phyloP scores from a whole-genome alignment of 129 eudicot species.

The Helianthus tuberosus region DNA sequence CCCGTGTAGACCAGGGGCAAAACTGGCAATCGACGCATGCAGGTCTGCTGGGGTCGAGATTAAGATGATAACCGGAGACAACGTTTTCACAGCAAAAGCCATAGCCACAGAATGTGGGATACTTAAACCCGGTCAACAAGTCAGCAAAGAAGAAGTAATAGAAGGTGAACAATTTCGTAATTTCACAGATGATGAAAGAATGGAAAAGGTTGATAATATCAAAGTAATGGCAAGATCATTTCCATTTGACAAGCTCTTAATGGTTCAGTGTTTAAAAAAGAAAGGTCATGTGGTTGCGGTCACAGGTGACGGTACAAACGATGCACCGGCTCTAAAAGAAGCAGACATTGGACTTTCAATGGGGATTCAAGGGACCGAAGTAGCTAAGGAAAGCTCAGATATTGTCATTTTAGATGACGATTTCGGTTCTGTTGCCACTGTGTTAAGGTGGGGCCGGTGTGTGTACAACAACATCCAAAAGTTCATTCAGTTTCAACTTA shows the following conservation, averaged over 20 bases:
- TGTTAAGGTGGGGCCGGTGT: constrained; percentile 80
- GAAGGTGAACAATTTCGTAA: constrained; percentile 74
- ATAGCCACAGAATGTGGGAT: constrained; percentile 90
- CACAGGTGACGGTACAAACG: constrained; percentile 86
- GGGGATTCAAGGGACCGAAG: constrained; percentile 95
- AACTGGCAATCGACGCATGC: constrained; percentile 63
- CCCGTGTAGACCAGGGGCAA: constrained; percentile 82
- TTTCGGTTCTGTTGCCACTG: constrained; percentile 70
- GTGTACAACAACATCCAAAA: constrained; percentile 86
- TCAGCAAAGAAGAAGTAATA: constrained; percentile 55
- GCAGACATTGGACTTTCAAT: constrained; percentile 90
- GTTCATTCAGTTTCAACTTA: constrained; percentile 83
- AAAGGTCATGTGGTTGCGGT: constrained; percentile 90
- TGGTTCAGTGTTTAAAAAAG: constrained; percentile 81
- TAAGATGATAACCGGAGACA: constrained; percentile 93
- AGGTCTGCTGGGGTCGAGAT: constrained; percentile 68
- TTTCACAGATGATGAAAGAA: constrained; percentile 60
- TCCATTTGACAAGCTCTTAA: constrained; percentile 80
- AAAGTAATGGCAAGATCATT: constrained; percentile 91
- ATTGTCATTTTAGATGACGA: constrained; percentile 83
- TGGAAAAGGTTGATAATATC: constrained; percentile 50
- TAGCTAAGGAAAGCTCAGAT: constrained; percentile 89
- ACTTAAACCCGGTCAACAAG: constrained; percentile 42
- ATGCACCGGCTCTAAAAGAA: constrained; percentile 89
- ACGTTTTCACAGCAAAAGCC: constrained; percentile 88